These are phyloP conservation scores for Penicillium concentricum DNA, from an alignment of 2,329 filamentous ascomycete species.

Conservation along the genomic window DNA sequence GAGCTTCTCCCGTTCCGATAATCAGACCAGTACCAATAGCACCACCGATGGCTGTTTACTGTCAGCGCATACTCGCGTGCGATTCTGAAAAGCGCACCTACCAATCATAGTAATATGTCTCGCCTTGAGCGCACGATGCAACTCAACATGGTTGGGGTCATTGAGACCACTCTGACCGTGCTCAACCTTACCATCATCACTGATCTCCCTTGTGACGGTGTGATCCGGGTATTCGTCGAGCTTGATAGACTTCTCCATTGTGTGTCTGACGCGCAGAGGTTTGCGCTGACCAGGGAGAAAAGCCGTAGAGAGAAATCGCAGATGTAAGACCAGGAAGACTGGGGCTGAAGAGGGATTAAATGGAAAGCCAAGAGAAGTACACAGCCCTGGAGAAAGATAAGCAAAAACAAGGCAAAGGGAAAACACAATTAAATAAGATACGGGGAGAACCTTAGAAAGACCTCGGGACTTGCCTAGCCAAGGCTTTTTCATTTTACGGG, in stretches of 20 bases:
- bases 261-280: background rate
- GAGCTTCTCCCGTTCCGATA: conserved; percentile 41
- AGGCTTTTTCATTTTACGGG: background rate
- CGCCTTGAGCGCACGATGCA: conserved; percentile 45
- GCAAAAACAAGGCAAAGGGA: background rate
- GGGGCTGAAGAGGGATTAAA: background rate
- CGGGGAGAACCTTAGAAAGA: background rate
- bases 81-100: conserved; percentile 8
- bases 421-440: background rate
- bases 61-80: conserved; percentile 7
- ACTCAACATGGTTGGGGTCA: conserved; percentile 30
- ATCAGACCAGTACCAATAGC: conserved; percentile 46
- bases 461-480: background rate
- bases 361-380: background rate
- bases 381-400: background rate
- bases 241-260: conserved; percentile 12
- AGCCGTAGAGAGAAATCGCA: no score
- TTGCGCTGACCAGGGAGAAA: background rate
- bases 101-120: conserved; percentile 46
- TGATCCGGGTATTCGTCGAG: conserved; percentile 20
- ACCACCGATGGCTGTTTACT: conserved; percentile 38
- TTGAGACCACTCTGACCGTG: conserved; percentile 21
- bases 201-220: conserved; percentile 20
- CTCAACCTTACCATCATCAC: conserved; percentile 19
- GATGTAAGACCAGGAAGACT: background rate